These are phyloP conservation scores for Tuber indicum DNA, from an alignment of 495 filamentous ascomycete genomes.

Conservation along the genomic window DNA sequence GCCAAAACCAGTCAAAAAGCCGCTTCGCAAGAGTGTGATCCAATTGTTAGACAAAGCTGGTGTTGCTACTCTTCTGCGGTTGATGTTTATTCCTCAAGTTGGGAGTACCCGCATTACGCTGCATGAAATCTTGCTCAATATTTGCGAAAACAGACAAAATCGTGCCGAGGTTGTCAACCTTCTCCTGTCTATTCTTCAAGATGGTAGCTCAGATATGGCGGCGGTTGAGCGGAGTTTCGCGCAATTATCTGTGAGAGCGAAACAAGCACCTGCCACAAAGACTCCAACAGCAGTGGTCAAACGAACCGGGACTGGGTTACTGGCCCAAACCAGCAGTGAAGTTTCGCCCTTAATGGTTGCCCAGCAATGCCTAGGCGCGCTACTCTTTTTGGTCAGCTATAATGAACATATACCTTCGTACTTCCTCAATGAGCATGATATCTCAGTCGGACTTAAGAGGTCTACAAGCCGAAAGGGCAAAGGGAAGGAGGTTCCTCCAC, in stretches of 20 bases:
- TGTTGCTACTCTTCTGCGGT: conserved; percentile 82
- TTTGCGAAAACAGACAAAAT: conserved; percentile 91
- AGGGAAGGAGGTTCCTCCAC: conserved; percentile 61
- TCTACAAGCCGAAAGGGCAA: conserved; percentile 78
- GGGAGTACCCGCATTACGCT: conserved; percentile 72
- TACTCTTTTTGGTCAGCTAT: conserved; percentile 71
- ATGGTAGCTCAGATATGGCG: conserved; percentile 84
- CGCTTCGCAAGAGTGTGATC: conserved; percentile 68
- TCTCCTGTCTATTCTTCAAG: conserved; percentile 89
- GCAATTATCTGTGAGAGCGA: conserved; percentile 83
- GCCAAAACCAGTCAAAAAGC: conserved; percentile 53
- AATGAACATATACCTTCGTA: conserved; percentile 82
- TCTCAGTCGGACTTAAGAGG: conserved; percentile 62
- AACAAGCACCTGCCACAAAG: conserved; percentile 67
- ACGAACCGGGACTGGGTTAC: conserved; percentile 57
- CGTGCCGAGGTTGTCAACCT: conserved; percentile 90
- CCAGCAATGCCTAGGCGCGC: conserved; percentile 80
- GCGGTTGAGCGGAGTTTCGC: conserved; percentile 93
- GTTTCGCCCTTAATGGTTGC: conserved; percentile 90
- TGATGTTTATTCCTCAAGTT: conserved; percentile 94
- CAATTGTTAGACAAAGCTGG: conserved; percentile 97
- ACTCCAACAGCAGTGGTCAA: conserved; percentile 68
- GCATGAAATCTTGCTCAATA: conserved; percentile 75
- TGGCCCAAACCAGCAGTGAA: conserved; percentile 56
- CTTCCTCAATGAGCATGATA: conserved; percentile 93